Percentiles rank a stretch among this genome's conserved stretches.
Evolutionary conservation across 75 land plant genomes (phyloP).

Genomic region (Cunninghamia lanceolata): DNA sequence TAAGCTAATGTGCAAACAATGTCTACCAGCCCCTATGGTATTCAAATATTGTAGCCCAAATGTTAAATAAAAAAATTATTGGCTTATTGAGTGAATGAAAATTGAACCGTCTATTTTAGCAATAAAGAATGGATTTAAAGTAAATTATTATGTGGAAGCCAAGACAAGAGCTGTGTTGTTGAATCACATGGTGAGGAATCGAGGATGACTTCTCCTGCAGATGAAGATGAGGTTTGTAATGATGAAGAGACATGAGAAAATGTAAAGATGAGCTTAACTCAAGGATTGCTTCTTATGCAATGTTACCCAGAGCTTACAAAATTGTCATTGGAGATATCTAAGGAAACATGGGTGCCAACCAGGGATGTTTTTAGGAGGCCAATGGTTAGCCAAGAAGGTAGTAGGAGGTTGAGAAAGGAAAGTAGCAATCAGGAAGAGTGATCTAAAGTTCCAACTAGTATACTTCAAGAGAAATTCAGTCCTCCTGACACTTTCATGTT

Average conservation of each 20-base stretch:
- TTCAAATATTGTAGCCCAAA: no score
- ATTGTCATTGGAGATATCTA: conserved; percentile 70
- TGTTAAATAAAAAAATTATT: no score
- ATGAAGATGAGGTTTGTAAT: background rate
- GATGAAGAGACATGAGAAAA: background rate
- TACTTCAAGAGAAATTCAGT: background rate
- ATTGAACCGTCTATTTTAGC: no score
- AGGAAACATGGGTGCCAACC: conserved; percentile 67
- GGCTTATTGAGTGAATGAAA: no score
- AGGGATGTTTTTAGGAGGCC: conserved; percentile 32
- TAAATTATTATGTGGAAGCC: no score
- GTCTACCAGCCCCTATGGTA: no score
- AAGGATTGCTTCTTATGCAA: conserved; percentile 44
- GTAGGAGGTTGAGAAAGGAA: conserved; percentile 1
- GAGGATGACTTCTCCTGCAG: background rate
- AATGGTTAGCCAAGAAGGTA: background rate
- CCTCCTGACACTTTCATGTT: conserved; percentile 23
- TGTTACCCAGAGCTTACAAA: conserved; percentile 66
- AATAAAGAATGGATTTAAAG: no score
- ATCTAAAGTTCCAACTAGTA: background rate
- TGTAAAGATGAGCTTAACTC: conserved; percentile 9
- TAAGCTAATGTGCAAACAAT: no score
- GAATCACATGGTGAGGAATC: conserved; percentile 17
- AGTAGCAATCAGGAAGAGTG: background rate
- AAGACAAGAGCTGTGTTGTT: background rate